Percentiles rank a stretch among this genome's conserved stretches.
phyloP scores from a whole-genome alignment of 306 rosid genomes.

The Abrus pulchellus region DNA sequence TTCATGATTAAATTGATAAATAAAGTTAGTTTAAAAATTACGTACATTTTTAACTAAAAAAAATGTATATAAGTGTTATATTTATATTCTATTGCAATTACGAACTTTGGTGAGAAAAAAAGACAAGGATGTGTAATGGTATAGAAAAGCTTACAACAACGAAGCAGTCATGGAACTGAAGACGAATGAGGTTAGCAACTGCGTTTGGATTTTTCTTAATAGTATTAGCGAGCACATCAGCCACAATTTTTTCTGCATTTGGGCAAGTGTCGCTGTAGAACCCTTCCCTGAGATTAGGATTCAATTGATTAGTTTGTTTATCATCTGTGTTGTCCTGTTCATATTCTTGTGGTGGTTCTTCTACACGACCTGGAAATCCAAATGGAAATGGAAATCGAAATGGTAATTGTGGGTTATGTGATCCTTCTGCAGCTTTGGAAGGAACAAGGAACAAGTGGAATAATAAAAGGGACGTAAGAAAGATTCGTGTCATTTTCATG shows the following conservation, averaged over 20 bases:
- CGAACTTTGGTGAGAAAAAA: neutral
- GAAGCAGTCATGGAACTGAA: slow-evolving; percentile 80
- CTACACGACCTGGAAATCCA: neutral
- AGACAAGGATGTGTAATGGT: neutral
- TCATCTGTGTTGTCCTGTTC: too few species aligned
- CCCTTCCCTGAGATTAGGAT: slow-evolving; percentile 18
- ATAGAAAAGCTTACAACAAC: slow-evolving; percentile 61
- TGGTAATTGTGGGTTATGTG: neutral
- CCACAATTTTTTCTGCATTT: slow-evolving; percentile 56
- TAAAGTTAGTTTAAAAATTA: too few species aligned
- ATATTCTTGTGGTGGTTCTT: neutral
- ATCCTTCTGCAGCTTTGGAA: neutral
- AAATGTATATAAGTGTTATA: neutral
- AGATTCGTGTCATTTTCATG: slow-evolving; percentile 25
- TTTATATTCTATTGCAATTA: neutral
- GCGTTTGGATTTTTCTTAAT: slow-evolving; percentile 35
- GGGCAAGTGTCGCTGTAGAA: slow-evolving; percentile 62
- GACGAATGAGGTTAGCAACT: slow-evolving; percentile 62
- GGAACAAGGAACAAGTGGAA: slow-evolving; percentile 34
- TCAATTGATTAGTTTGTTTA: too few species aligned
- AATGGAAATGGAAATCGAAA: neutral
- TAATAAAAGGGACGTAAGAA: slow-evolving; percentile 17
- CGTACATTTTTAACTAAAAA: too few species aligned
- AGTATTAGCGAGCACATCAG: neutral
- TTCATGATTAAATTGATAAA: too few species aligned